Conservation (phyloP, 805 yeast genomes). For the Metschnikowia drakensbergensis region DNA sequence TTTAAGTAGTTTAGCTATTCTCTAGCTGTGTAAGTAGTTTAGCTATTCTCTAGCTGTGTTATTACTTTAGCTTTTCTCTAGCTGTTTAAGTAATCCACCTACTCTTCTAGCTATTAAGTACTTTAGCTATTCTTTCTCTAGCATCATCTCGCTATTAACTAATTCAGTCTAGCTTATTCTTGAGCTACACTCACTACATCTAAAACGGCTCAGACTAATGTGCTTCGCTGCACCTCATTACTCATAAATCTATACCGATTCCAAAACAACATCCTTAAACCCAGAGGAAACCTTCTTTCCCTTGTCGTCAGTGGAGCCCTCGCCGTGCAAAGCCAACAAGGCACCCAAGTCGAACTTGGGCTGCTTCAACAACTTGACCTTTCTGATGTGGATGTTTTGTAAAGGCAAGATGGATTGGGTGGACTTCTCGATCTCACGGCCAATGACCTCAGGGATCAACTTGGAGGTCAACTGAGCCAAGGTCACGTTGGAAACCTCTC, state of each 20-base stretch:
- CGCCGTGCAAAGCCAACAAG: constrained; percentile 96
- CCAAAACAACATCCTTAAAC: constrained; percentile 98
- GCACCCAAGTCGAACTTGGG: constrained; percentile 98
- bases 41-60: too few relatives aligned
- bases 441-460: constrained; percentile 97
- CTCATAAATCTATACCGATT: constrained; percentile 64
- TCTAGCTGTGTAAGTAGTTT: too few relatives aligned
- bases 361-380: constrained; percentile 96
- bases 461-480: constrained; percentile 95
- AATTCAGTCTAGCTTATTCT: too few relatives aligned
- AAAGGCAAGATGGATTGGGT: constrained; percentile 94
- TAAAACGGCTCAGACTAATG: neutral
- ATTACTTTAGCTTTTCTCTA: too few relatives aligned
- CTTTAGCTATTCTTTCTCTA: too few relatives aligned
- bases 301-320: constrained; percentile 83
- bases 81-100: too few relatives aligned
- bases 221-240: constrained; percentile 5
- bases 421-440: constrained; percentile 97
- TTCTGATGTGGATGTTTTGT: constrained; percentile 98
- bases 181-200: too few relatives aligned
- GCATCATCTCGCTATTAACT: too few relatives aligned
- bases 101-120: too few relatives aligned
- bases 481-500: constrained; percentile 93
- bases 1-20: too few relatives aligned
- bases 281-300: constrained; percentile 97